Evolutionary conservation across 352 stramenopile genomes (phyloP).

Genomic region (Thalassiosira exigua): DNA sequence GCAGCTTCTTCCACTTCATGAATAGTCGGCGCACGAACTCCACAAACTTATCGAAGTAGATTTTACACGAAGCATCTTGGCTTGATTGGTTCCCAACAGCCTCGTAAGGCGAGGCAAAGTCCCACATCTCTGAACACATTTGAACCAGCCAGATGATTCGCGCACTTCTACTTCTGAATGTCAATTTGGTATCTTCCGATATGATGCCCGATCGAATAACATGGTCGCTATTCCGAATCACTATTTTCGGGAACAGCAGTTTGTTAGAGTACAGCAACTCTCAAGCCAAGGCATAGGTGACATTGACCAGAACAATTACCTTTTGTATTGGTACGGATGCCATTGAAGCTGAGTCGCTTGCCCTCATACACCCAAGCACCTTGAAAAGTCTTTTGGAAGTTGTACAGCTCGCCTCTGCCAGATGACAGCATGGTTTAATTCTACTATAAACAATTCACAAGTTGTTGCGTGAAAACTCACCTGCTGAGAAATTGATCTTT

Average conservation of each 20-base stretch:
- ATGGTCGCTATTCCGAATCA: conserved; percentile 88
- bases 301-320: not conserved
- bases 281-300: not conserved
- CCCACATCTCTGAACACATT: conserved; percentile 88
- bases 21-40: conserved; percentile 77
- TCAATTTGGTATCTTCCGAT: conserved; percentile 95
- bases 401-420: conserved; percentile 62
- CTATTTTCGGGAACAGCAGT: conserved; percentile 87
- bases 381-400: conserved; percentile 75
- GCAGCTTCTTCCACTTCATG: conserved; percentile 83
- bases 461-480: too few relatives aligned
- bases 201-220: conserved; percentile 91
- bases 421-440: conserved; percentile 5
- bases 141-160: conserved; percentile 98
- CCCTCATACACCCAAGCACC: conserved; percentile 82
- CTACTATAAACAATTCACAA: too few relatives aligned
- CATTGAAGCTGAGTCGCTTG: conserved; percentile 63
- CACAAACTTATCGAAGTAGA: conserved; percentile 86
- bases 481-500: conserved; percentile 86
- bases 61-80: conserved; percentile 70
- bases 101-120: conserved; percentile 79
- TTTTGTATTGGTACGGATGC: conserved; percentile 56
- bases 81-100: conserved; percentile 46
- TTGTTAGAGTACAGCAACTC: not conserved
- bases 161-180: conserved; percentile 92